Conservation (phyloP, 495 filamentous ascomycete genomes). For the Umbilicaria muhlenbergii region DNA sequence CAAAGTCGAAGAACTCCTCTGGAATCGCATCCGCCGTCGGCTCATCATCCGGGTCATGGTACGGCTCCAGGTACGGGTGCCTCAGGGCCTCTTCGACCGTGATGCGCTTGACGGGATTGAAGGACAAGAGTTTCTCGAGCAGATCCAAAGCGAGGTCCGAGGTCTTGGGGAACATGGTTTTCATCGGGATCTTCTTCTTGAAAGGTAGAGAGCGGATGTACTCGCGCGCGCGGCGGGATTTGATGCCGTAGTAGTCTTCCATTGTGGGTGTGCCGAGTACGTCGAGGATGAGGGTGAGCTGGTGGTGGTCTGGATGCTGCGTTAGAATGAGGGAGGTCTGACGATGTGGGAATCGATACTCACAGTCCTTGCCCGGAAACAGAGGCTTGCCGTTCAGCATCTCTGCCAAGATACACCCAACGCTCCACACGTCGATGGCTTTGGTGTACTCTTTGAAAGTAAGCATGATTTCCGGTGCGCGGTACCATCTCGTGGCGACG, state of each 20-base stretch:
- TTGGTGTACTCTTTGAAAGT: constrained; percentile 99
- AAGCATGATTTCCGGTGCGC: constrained; percentile 99
- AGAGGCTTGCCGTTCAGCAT: constrained; percentile 98
- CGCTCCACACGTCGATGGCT: constrained; percentile 99
- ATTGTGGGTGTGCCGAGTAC: constrained; percentile 98
- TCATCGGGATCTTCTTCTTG: constrained; percentile 99
- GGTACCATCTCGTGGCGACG: constrained; percentile 97
- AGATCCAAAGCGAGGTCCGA: constrained; percentile 87
- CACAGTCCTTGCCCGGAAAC: constrained; percentile 98
- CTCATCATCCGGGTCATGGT: constrained; percentile 98
- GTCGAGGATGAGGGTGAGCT: constrained; percentile 93
- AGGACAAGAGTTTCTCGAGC: constrained; percentile 87
- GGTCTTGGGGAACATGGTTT: constrained; percentile 92
- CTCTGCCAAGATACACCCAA: constrained; percentile 98
- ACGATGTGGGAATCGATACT: constrained; percentile 19
- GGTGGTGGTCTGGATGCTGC: constrained; percentile 67
- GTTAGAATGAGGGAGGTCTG: constrained; percentile 6
- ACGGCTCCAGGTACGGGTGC: constrained; percentile 96
- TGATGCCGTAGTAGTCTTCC: constrained; percentile 99
- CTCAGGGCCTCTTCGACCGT: constrained; percentile 93
- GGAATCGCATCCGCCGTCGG: constrained; percentile 92
- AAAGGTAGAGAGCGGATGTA: constrained; percentile 99
- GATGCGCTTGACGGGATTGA: constrained; percentile 98
- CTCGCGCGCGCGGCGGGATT: constrained; percentile 91
- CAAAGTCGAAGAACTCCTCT: constrained; percentile 98